Percentiles rank a stretch among this genome's conserved stretches.
Conservation (phyloP, 495 filamentous ascomycete species). For the Entonaema liquescens region DNA sequence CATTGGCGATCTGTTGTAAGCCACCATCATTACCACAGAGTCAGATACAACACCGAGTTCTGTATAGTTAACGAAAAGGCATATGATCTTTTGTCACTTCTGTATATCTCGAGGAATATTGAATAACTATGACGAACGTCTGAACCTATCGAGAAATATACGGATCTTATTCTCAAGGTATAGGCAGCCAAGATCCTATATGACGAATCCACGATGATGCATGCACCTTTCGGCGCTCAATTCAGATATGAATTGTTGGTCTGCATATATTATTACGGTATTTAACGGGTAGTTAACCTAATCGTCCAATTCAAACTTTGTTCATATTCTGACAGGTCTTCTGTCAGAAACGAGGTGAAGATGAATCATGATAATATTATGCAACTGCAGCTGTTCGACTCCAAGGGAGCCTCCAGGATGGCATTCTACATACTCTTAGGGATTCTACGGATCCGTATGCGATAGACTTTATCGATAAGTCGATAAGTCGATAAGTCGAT, state of each 20-base stretch:
- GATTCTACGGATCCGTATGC: too few species aligned
- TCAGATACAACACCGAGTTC: slow-evolving; percentile 2
- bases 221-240: slow-evolving; percentile 26
- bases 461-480: not conserved
- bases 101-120: not conserved
- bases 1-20: slow-evolving; percentile 21
- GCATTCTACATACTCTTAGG: too few species aligned
- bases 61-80: not conserved
- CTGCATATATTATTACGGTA: not conserved
- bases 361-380: slow-evolving; percentile 8
- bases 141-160: not conserved
- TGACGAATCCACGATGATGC: not conserved
- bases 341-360: slow-evolving; percentile 8
- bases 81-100: not conserved
- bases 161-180: not conserved
- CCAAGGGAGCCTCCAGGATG: too few species aligned
- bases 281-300: not conserved
- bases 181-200: not conserved
- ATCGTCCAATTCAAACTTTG: slow-evolving; percentile 7
- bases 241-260: slow-evolving; percentile 9
- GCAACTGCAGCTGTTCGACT: not conserved
- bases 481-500: too few species aligned
- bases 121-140: not conserved
- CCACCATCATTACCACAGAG: slow-evolving; percentile 16
- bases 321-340: slow-evolving; percentile 6